phyloP scores from a whole-genome alignment of 768 basidiomycete genomes.

The Tubosaeta sp. region DNA sequence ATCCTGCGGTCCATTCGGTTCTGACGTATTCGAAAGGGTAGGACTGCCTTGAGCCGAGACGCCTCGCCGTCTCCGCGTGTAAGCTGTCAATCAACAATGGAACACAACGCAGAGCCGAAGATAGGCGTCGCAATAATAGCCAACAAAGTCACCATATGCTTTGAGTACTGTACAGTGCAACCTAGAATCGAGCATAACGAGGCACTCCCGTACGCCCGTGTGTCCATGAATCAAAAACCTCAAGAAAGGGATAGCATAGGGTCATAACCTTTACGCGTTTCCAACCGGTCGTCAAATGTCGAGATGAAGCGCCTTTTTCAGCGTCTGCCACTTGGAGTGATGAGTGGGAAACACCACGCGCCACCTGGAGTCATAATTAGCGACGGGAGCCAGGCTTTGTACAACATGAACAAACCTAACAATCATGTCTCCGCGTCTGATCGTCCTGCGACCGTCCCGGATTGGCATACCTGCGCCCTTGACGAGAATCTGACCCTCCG shows the following conservation, averaged over 20 bases:
- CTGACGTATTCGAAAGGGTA: slow-evolving; percentile 13
- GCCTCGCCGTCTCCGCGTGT: slow-evolving; percentile 19
- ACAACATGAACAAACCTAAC: slow-evolving; percentile 42
- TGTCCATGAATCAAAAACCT: slow-evolving; percentile 18
- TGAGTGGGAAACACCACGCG: slow-evolving; percentile 30
- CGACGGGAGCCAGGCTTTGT: slow-evolving; percentile 1
- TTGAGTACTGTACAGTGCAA: slow-evolving; percentile 28
- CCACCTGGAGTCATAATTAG: slow-evolving; percentile 20
- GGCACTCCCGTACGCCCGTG: slow-evolving; percentile 5
- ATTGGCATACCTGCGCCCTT: slow-evolving; percentile 70
- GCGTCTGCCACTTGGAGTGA: slow-evolving; percentile 29
- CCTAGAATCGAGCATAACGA: slow-evolving; percentile 8
- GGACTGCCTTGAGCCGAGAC: slow-evolving; percentile 2
- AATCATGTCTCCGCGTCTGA: slow-evolving; percentile 60
- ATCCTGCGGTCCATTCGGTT: neutral
- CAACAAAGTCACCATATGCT: slow-evolving; percentile 10
- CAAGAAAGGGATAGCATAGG: slow-evolving; percentile 18
- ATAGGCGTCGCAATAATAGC: neutral
- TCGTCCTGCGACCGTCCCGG: slow-evolving; percentile 44
- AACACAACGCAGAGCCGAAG: neutral
- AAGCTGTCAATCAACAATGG: neutral
- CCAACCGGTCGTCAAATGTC: slow-evolving; percentile 18
- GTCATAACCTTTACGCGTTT: slow-evolving; percentile 11
- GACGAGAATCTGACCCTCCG: slow-evolving; percentile 47
- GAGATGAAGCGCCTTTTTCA: slow-evolving; percentile 28